These are phyloP conservation scores for Euphorbia pulcherrima DNA, from an alignment of 345 rosid species.

Conservation along the genomic window DNA sequence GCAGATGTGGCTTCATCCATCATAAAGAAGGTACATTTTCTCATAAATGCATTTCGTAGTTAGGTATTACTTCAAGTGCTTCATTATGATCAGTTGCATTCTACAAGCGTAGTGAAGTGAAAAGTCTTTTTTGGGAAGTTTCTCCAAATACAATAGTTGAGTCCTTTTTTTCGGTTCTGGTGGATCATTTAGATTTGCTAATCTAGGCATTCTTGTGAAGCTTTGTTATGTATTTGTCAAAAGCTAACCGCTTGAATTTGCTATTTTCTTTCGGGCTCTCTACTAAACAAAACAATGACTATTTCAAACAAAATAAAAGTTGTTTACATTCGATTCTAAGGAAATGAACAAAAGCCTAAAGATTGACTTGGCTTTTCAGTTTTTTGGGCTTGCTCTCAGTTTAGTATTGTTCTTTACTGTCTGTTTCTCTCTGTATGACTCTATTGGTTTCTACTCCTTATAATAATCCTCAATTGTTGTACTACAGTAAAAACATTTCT, in stretches of 20 bases:
- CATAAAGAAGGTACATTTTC: slow-evolving; percentile 47
- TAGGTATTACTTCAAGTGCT: background rate
- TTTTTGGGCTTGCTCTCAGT: background rate
- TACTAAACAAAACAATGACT: background rate
- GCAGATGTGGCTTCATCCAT: slow-evolving; percentile 52
- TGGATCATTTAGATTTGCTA: background rate
- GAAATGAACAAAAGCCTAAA: background rate
- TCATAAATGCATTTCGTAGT: background rate
- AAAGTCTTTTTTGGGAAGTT: background rate
- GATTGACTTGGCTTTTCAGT: background rate
- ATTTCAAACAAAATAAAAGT: background rate
- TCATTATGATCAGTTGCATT: background rate
- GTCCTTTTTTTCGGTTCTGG: background rate
- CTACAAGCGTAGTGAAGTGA: background rate
- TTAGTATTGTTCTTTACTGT: background rate
- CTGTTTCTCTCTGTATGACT: background rate
- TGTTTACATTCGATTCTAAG: background rate
- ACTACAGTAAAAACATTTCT: background rate
- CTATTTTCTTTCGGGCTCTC: background rate
- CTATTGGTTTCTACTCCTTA: background rate
- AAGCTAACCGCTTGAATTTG: background rate
- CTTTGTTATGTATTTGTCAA: background rate
- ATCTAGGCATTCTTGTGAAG: background rate
- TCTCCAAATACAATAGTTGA: background rate
- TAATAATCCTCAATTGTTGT: background rate